Conservation (phyloP, 1,139 yeast species). For the Suhomyces panamericanus region DNA sequence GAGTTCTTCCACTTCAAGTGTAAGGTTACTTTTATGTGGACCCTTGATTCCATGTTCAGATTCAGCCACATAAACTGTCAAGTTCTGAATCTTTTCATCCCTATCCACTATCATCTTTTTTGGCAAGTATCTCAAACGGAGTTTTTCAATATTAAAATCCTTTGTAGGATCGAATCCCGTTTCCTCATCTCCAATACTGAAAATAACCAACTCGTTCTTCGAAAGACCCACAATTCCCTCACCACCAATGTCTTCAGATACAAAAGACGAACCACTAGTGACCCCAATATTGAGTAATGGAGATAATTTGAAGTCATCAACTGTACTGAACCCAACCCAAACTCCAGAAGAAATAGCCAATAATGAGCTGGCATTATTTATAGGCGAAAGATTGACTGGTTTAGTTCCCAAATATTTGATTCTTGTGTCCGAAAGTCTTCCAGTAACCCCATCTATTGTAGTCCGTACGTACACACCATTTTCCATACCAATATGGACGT, state of each 20-base stretch:
- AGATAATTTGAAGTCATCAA: constrained; percentile 35
- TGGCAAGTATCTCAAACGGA: constrained; percentile 55
- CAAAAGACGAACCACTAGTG: constrained; percentile 49
- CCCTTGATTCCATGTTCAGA: constrained; percentile 45
- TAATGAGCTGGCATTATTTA: constrained; percentile 27
- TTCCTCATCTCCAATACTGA: constrained; percentile 52
- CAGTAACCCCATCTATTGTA: constrained; percentile 56
- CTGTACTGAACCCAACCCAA: constrained; percentile 34
- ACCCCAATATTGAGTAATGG: constrained; percentile 42
- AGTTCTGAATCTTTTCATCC: constrained; percentile 14
- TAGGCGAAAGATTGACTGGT: constrained; percentile 53
- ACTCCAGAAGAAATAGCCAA: constrained; percentile 47
- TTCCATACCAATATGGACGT: constrained; percentile 73
- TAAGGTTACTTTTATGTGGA: constrained; percentile 21
- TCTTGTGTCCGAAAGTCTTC: constrained; percentile 65
- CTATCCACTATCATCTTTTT: constrained; percentile 38
- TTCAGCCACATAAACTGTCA: constrained; percentile 40
- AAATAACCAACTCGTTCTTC: constrained; percentile 54
- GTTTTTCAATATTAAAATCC: constrained; percentile 45
- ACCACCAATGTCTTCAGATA: constrained; percentile 63
- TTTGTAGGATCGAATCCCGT: constrained; percentile 39
- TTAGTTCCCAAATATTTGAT: constrained; percentile 74
- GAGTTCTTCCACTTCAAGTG: not conserved
- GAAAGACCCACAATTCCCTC: constrained; percentile 65
- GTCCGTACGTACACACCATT: constrained; percentile 80